These are phyloP conservation scores for Colletotrichum plurivorum DNA, from an alignment of 2,329 filamentous ascomycete genomes.

Conservation along the genomic window DNA sequence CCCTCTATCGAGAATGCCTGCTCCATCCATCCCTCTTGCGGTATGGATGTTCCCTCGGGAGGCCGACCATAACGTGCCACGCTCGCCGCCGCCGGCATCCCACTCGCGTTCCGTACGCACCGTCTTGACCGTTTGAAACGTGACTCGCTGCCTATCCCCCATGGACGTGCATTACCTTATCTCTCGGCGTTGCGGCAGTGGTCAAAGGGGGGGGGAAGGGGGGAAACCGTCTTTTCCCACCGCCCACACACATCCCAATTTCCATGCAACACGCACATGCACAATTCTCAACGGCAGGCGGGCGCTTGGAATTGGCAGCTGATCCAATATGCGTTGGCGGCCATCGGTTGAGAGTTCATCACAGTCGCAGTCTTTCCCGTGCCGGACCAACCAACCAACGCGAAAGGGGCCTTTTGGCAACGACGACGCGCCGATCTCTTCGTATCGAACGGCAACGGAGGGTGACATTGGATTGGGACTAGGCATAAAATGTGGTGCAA, in stretches of 20 bases:
- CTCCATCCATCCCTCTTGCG: neutral
- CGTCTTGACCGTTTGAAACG: neutral
- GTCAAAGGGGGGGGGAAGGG: too few relatives aligned
- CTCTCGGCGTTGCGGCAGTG: neutral
- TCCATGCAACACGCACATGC: neutral
- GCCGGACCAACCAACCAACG: neutral
- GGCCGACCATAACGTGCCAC: neutral
- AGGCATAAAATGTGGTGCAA: neutral
- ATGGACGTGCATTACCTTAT: neutral
- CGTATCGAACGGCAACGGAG: constrained; percentile 10
- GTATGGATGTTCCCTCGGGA: neutral
- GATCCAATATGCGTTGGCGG: too few relatives aligned
- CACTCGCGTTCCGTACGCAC: neutral
- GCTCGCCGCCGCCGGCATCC: neutral
- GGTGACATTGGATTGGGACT: too few relatives aligned
- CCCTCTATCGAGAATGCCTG: neutral
- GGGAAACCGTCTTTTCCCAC: neutral
- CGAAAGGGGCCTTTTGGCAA: neutral
- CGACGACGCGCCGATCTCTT: constrained; percentile 10
- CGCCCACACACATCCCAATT: neutral
- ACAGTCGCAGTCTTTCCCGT: neutral
- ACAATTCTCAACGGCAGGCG: neutral
- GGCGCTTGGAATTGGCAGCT: neutral
- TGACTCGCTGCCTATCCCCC: neutral
- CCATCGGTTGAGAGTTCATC: too few relatives aligned